Evolutionary conservation across 179 eudicot genomes (phyloP).

Genomic region (Actinidia chinensis): DNA sequence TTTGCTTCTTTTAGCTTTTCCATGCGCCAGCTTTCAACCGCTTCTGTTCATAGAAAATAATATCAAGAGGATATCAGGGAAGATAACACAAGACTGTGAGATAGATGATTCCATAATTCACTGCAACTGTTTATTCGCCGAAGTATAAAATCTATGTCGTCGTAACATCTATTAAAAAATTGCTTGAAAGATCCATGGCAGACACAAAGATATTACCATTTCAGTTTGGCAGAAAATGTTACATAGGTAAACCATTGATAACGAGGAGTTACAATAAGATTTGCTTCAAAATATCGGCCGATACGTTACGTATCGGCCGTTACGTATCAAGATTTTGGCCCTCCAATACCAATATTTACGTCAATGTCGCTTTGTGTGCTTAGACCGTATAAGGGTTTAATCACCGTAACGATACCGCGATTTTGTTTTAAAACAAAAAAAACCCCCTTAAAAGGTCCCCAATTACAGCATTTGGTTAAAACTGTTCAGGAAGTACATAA

Average conservation of each 20-base stretch:
- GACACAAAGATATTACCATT: background rate
- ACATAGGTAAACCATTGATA: background rate
- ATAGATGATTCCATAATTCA: background rate
- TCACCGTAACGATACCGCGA: too few species aligned
- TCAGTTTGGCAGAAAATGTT: conserved; percentile 3
- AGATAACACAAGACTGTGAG: background rate
- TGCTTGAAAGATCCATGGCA: background rate
- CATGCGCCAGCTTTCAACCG: conserved; percentile 73
- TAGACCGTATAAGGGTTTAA: too few species aligned
- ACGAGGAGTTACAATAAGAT: too few species aligned
- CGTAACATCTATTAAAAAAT: background rate
- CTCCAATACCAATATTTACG: too few species aligned
- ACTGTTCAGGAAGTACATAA: background rate
- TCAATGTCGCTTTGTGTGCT: too few species aligned
- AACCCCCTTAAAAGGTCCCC: too few species aligned
- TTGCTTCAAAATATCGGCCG: too few species aligned
- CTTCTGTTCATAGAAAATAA: conserved; percentile 45
- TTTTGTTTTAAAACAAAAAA: too few species aligned
- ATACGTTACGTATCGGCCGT: too few species aligned
- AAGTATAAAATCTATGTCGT: background rate
- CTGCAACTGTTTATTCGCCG: too few species aligned
- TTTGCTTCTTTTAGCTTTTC: conserved; percentile 60
- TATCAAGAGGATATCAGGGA: conserved; percentile 8
- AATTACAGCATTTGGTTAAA: background rate
- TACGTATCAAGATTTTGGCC: too few species aligned